Evolutionary conservation across 1,139 yeast species (phyloP).

Genomic region (Taphrina confusa): DNA sequence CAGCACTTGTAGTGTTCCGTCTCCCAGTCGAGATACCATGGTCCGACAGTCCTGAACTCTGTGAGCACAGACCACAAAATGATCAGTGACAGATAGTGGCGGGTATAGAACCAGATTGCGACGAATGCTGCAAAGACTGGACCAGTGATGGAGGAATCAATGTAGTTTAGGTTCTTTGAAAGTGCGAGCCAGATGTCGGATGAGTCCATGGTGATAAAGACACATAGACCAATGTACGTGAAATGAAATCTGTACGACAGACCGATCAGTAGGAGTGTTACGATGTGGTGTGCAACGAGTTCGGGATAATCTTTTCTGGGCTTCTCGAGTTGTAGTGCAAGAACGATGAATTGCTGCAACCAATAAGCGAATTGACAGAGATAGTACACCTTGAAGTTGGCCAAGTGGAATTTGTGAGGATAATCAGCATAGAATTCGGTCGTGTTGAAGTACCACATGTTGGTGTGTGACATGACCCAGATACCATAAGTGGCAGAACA

Average conservation of each 20-base stretch:
- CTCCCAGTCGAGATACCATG: conserved; percentile 66
- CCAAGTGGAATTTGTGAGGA: conserved; percentile 79
- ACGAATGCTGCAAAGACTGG: conserved; percentile 72
- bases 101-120: conserved; percentile 75
- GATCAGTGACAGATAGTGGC: conserved; percentile 79
- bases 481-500: conserved; percentile 82
- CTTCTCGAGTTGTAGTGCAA: conserved; percentile 81
- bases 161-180: conserved; percentile 80
- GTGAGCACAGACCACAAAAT: conserved; percentile 87
- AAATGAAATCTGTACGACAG: conserved; percentile 92
- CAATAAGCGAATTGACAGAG: conserved; percentile 94
- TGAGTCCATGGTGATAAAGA: conserved; percentile 92
- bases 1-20: conserved; percentile 94
- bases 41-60: conserved; percentile 64
- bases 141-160: conserved; percentile 64
- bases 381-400: conserved; percentile 74
- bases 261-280: conserved; percentile 86
- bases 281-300: conserved; percentile 86
- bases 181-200: conserved; percentile 84
- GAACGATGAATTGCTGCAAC: conserved; percentile 89
- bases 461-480: conserved; percentile 64
- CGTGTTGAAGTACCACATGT: conserved; percentile 87
- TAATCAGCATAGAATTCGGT: conserved; percentile 72
- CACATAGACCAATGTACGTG: conserved; percentile 90
- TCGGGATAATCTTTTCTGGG: conserved; percentile 93